Base-by-base conservation (phyloP, 768 basidiomycete species). In the Mycena belliarum region DNA sequence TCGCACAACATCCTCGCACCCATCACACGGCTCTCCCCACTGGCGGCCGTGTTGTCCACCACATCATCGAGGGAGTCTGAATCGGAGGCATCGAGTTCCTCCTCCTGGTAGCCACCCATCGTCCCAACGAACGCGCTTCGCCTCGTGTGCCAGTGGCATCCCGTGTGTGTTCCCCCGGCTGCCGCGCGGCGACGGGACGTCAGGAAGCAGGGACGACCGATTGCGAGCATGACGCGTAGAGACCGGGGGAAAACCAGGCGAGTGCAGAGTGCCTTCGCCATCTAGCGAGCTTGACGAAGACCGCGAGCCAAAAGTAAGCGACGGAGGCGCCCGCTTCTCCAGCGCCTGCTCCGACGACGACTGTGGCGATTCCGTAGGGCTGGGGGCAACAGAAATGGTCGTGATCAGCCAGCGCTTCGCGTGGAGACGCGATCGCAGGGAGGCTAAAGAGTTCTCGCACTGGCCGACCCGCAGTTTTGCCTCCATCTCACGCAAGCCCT, bases 61-160 rank as follows among this genome's bases (percentile, higher is more conserved):
- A n/a, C n/a, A n/a, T n/a, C n/a, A n/a, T n/a, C n/a, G n/a, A n/a
- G n/a, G n/a, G 86, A 88, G 68, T 91, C 86, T 0, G 82, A 86
- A 65, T 90, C 86, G 10, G 81, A 82, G 3, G 73, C 76, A 35
- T 87, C 81, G 9, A 80, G 62, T 20, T 77, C 79, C 16, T 73
- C 73, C 52, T 76, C 78, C 1, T 69, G 70, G 48, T 79, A 84
- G 1, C 82, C 82, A 11, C 88, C 88, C 74, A 91, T 80, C 0
- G 88, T 90, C 0, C 87, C 88, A 15, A 75, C 72, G 72, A n/a
- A 75, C 76, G 41, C 80, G 80, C 63, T 83, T 78, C 20, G 77
- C 76, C 51, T 84, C 81, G 0, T 76, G 78, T 6, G 78, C 72
- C 21, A 85, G 79, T 0, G 79, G 77, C 25, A 61, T 64, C 32